phyloP scores from a whole-genome alignment of 2,329 filamentous ascomycete genomes.

The Aspergillus uvarum region DNA sequence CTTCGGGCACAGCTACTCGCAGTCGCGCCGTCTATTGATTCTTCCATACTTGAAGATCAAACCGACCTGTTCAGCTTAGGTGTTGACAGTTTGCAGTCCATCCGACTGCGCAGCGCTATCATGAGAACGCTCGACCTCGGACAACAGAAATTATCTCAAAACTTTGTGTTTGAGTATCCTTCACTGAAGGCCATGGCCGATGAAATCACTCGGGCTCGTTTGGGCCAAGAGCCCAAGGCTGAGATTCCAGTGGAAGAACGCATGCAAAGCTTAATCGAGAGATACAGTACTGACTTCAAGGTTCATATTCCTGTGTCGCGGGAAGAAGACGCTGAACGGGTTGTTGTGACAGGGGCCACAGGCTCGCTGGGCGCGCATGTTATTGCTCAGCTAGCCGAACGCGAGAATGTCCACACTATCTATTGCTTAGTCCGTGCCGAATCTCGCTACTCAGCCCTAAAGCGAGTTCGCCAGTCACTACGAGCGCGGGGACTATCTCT shows the following conservation, averaged over 20 bases:
- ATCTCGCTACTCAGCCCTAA: conserved; percentile 21
- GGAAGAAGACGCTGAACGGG: not conserved
- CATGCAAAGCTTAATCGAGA: conserved; percentile 42
- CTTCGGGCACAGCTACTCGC: conserved; percentile 35
- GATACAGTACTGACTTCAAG: conserved; percentile 39
- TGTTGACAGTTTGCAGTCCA: conserved; percentile 25
- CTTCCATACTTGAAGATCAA: conserved; percentile 8
- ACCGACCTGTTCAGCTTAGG: conserved; percentile 26
- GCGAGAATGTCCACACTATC: conserved; percentile 33
- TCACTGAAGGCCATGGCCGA: conserved; percentile 21
- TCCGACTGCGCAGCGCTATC: conserved; percentile 20
- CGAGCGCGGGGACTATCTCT: conserved; percentile 18
- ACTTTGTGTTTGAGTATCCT: conserved; percentile 18
- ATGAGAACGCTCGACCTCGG: conserved; percentile 13
- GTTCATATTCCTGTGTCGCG: not conserved
- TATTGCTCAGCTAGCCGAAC: conserved; percentile 48
- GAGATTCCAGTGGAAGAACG: conserved; percentile 36
- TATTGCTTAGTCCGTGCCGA: conserved; percentile 58
- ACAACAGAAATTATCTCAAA: not conserved
- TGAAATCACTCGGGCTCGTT: not conserved
- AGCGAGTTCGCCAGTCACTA: conserved; percentile 49
- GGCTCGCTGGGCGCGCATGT: conserved; percentile 65
- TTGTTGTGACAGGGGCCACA: conserved; percentile 55
- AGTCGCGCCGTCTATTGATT: conserved; percentile 28
- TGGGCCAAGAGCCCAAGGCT: not conserved